Base-by-base conservation (phyloP, 768 basidiomycete species). In the Obba rivulosa region DNA sequence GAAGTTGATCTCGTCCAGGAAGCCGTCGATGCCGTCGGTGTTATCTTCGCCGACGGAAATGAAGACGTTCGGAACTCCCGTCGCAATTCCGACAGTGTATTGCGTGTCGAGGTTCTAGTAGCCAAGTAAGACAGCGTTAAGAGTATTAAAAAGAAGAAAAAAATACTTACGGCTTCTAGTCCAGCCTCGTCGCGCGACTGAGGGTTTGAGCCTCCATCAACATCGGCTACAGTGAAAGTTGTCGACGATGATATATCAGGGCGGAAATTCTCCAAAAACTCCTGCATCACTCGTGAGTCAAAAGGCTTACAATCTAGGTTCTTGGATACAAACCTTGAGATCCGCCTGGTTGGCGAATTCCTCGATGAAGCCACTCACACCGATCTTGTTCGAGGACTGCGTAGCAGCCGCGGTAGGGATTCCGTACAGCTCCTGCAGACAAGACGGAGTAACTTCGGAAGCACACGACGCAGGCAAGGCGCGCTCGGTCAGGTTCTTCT, bases 191-290 rank as follows among this genome's bases (percentile, higher is more conserved):
- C 16, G 5, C 5, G 18, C 7, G 3, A 64, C 20, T 69, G 48
- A 31, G 85, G 78, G 52, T 74, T 71, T 54, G 83, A 80, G 45
- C 69, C 48, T 1, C 82, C 84, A 41, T 77, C 85, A 78, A 56
- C 49, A 10, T 54, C 56, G 25, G 59, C 54, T 4, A 59, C 39
- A 2, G 52, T 46, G 43, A 48, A 56, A 10, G 57, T 44, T 9
- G 34, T 17, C 57, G 46, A 63, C 16, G 36, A 28, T 17, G 41
- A 20, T 13, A 60, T 48, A 46, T 63, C 62, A 8, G 37, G 7
- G 10, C 55, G 52, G 16, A 17, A 35, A 21, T 17, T 46, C 25
- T 46, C 35, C n/a, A 55, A 78, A 83, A 81, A 41, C 73, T 69
- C 24, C 86, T 71, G 18, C 71, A 31, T 5, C 25, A 75, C 16